Evolutionary conservation across 352 stramenopile species (phyloP), one percentile per base, ranked within the genome.

Genomic region (Phytopythium ostracodes): DNA sequence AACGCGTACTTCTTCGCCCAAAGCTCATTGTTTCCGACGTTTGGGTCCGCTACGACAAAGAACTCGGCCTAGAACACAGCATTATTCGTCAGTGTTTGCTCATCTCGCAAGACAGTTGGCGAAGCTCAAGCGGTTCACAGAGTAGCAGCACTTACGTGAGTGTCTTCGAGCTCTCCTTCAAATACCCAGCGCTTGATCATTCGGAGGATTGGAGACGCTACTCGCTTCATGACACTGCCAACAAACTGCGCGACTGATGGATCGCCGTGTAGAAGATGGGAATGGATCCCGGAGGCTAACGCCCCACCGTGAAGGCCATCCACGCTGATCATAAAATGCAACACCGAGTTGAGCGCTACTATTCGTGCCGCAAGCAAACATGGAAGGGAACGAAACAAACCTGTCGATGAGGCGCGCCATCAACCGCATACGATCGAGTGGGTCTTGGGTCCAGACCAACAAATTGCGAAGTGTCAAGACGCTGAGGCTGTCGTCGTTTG

Each of bases 261-360:
- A 63, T 98, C 94, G 20, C 95, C 95, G 36, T 98, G 92, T 24
- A 96, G 68, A 17, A 94, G 77, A 67, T 97, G 89, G n/a, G 83
- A 90, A 64, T 98, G 83, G 55, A 98, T 78, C 20, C 84, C 86
- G 11, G 91, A 97, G 7, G 86, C 88, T 29, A 98, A 64, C 4
- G 92, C 89, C 22, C 95, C 94, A 36, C 95, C 95, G 33, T 79
- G 72, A 63, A 94, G 73, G 8, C 84, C 84, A 63, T 96, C 84
- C 20, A 93, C 86, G 69, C 86, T 92, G 40, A 11, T 59, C 18
- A 55, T 49, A 33, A 33, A 20, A 9, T 36, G 24, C 6, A 42
- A 4, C 24, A 50, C 53, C 18, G 7, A 20, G 33, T 40, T 40
- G 3, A 11, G 7, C 4, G 22, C 2, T 2, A 57, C 4, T 18